phyloP scores from a whole-genome alignment of 805 yeast species.

The Saturnispora bothae region DNA sequence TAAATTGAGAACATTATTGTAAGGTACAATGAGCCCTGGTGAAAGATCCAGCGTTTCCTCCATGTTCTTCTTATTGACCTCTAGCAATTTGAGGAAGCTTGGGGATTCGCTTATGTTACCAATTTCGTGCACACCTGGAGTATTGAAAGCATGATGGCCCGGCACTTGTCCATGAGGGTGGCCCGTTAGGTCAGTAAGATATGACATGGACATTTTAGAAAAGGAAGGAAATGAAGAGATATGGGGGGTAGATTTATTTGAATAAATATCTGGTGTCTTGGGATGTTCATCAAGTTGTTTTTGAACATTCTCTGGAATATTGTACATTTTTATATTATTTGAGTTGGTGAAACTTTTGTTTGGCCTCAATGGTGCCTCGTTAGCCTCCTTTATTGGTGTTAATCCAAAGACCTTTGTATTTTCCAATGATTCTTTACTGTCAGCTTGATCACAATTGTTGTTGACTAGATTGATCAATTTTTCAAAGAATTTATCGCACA shows the following conservation, averaged over 20 bases:
- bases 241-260: conserved; percentile 1
- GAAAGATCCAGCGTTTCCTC: conserved; percentile 2
- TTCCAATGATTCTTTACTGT: neutral
- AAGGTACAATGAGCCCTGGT: neutral
- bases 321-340: conserved; percentile 5
- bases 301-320: conserved; percentile 14
- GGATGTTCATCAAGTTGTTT: neutral
- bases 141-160: neutral
- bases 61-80: neutral
- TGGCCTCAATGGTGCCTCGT: neutral
- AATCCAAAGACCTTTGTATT: neutral
- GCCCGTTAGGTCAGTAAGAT: neutral
- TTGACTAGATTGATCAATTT: conserved; percentile 7
- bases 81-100: conserved; percentile 3
- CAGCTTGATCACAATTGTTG: conserved; percentile 2
- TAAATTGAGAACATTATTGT: conserved; percentile 22
- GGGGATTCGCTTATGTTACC: conserved; percentile 3
- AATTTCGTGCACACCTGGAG: neutral
- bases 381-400: neutral
- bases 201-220: conserved; percentile 5
- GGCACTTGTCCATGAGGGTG: neutral
- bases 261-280: neutral
- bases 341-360: conserved; percentile 3
- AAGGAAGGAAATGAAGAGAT: conserved; percentile 3
- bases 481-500: conserved; percentile 24